Evolutionary conservation across 768 basidiomycete species (phyloP), one percentile per base, ranked within the genome.

Genomic region (Lentinula lateritia): DNA sequence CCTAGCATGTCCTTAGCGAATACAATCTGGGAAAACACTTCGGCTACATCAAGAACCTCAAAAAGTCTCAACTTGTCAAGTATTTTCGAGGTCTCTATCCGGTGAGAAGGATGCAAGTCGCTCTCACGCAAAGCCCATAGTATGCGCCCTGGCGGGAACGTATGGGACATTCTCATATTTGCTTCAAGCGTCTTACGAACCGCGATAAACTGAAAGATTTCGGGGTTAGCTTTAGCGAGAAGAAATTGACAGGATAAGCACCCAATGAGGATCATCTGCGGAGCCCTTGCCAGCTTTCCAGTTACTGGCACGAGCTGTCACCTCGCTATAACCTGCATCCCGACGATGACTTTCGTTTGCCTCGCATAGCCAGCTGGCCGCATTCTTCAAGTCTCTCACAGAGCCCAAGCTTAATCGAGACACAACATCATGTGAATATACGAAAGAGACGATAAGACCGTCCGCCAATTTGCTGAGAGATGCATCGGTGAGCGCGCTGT

Each of bases 1-100:
- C 84, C 87, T 63, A 94, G 76, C 92, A 94, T 93, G 69, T 90
- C 88, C 70, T 80, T 80, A 38, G 90, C 84, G 73, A 93, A 93
- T 6, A 92, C 83, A 61, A 93, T 84, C 72, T 93, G 90, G 15
- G 80, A 81, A 69, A 93, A 94, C 50, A 90, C 88, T 66, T 82
- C 80, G 72, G 92, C 87, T 13, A 87, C 86, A 62, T 92, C 85
- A 38, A 85, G 68, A 9, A 93, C 90, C 68, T 92, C 89, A 64
- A 92, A 93, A 36, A 93, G 70, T 54, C 91, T 78, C 13, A 92
- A 69, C 66, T 85, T 86, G 38, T 84, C 78, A n/a, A 72, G 71
- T 8, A 69, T 71, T 20, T 69, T 65, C 6, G 65, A 66, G 28
- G 70, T 63, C 58, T 67, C 53, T 55, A 57, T 61, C 55, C 78